Base-by-base conservation (phyloP, 441 rosid species). In the Jatropha multifida region DNA sequence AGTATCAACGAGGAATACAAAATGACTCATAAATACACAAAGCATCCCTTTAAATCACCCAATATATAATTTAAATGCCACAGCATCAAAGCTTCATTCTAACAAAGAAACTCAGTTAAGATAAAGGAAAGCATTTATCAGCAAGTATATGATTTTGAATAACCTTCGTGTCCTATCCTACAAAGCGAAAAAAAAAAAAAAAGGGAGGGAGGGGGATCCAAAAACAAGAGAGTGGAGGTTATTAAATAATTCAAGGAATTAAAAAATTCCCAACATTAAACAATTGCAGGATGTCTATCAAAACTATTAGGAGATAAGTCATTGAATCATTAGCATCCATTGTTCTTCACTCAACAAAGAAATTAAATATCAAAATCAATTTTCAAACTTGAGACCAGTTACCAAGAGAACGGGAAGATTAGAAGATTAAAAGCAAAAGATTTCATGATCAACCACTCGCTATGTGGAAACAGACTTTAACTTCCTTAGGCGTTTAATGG, bases 401-500 rank as follows among this genome's bases (percentile, higher is more conserved):
- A 71, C 55, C 55, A 42, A 71, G 52, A 59, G 12, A 37, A 58
- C 52, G 13, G n/a, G 61, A 49, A 52, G 7, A 48, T 51, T 61
- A 62, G 17, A 48, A 9, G 38, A 18, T 48, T 8, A 63, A 42
- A 56, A 56, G 32, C 32, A 71, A 71, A 4, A 38, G 74, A 13
- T 41, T 41, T 12, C 3, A 44, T n/a, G 55, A 71, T 54, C 55
- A 7, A 42, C 17, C 37, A 13, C n/a, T 26, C 18, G 23, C 67
- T 77, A 80, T 62, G 72, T 5, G 15, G 83, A 81, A 56, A 71
- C 77, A 9, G 91, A 77, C 76, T 82, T 72, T 74, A 84, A 76
- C 88, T 87, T 90, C 88, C 86, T 89, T 49, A 80, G 55, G 51
- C 84, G 86, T 83, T 89, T 90, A 17, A 77, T 80, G 6, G 82